Base-by-base conservation (phyloP, 306 rosid species). In the Inga leiocalycina region DNA sequence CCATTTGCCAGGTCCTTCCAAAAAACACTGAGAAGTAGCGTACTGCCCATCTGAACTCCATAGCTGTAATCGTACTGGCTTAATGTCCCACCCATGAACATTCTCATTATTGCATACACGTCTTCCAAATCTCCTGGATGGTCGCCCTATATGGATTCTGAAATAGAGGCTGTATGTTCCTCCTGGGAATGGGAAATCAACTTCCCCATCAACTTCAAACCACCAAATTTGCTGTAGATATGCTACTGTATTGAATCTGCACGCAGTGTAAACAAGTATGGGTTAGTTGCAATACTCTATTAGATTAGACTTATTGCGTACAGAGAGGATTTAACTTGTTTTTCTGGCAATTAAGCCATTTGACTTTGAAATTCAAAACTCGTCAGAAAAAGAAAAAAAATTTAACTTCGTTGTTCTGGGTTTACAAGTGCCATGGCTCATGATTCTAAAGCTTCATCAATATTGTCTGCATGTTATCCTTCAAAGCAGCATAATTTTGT, bases 211-310 rank as follows among this genome's bases (percentile, higher is more conserved):
- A 46, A 94, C 99, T 83, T 96, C 98, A 85, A 96, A 92, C 99
- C 99, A 96, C 99, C 99, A 96, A 67, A 89, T 90, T 82, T 96
- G 99, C 77, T 92, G 98, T 78, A 96, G 98, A 85, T 90, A 96
- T 13, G 99, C 99, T 51, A 92, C 91, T 10, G 78, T 82, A 37
- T 77, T 49, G 83, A 96, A 94, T 79, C 99, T 94, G 81, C 51
- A 80, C 8, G n/a, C 57, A 52, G 57, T 52, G 19, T 15, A 52
- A 52, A 52, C 61, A 54, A 54, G 22, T 17, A 19, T 19, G n/a
- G 10, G 61, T 54, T 52, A 37, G 5, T 51, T 51, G 11, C 52
- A 30, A 64, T 20, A 12, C 70, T 64, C 10, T 32, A 34, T 65
- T 32, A 12, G 9, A 11, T 64, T 64, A 64, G 8, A 64, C 20